Evolutionary conservation across 23 red algal species (phyloP), one percentile per base, ranked within the genome.

Genomic region (Agarophyton chilense): DNA sequence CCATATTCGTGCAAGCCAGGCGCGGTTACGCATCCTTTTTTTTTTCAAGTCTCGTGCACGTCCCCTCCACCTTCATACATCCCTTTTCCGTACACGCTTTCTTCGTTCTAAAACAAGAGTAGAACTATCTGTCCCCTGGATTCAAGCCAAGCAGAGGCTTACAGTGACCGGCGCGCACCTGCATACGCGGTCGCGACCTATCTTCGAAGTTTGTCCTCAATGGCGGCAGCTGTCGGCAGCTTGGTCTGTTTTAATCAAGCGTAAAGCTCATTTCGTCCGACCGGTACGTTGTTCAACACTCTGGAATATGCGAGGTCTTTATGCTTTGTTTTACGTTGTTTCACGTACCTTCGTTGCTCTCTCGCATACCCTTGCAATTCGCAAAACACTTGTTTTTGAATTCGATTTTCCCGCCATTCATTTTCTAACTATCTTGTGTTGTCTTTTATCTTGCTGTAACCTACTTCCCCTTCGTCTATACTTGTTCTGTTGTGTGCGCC

Each of bases 361-460:
- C 34, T 0, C 12, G 10, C 64, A 40, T n/a, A 70, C 40, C 64
- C 34, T n/a, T 18, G 28, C 36, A 70, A 70, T 33, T 40, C 32
- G 64, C 55, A 70, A 42, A 70, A 29, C 61, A 13, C 80, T 18
- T 36, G 39, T 67, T 65, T 84, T 84, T 65, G 80, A 84, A 84
- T 84, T 84, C 60, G 80, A 84, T 84, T 84, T 84, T 84, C 55
- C 80, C 80, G 60, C 80, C 80, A 32, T 60, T 39, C 7, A 22
- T 58, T 61, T 62, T 58, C 77, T 81, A 42, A 61, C 52, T 65
- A 38, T 41, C 62, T 38, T 52, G 32, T 34, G 52, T 79, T 79
- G 19, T 52, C 50, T 29, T 52, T 9, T 79, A 25, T 1, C 28
- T 21, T 24, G 16, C 18, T 21, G 41, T 45, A 22, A 53, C 43